Conservation (phyloP, 1,139 yeast species). For the Kurtzmaniella natalensis region DNA sequence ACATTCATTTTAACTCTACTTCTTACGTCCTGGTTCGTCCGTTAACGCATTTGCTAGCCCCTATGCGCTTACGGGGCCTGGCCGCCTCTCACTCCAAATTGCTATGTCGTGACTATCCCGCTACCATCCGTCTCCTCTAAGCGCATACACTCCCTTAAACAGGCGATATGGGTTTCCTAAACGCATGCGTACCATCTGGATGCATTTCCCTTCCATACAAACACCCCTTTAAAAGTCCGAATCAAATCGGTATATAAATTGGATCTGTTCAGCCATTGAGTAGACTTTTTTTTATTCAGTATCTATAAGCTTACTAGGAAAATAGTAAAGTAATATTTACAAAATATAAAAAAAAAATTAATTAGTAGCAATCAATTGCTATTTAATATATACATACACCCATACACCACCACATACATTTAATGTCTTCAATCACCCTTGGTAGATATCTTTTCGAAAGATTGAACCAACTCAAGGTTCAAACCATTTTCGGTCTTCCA, state of each 20-base stretch:
- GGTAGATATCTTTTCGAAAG: conserved; percentile 64
- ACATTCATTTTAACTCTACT: no score
- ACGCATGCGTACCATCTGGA: conserved; percentile 1
- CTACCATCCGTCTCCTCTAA: neutral
- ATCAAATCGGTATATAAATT: neutral
- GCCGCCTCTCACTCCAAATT: neutral
- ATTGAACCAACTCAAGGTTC: conserved; percentile 53
- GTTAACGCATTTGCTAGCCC: neutral
- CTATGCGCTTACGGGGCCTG: neutral
- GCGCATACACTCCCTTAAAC: neutral
- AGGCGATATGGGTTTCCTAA: neutral
- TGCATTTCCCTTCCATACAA: neutral
- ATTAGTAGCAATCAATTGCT: no score
- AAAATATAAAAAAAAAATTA: no score
- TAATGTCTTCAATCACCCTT: conserved; percentile 34
- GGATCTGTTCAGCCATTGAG: neutral
- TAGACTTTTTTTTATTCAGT: neutral
- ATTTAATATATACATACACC: neutral
- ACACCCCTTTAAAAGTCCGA: no score
- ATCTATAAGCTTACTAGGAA: neutral
- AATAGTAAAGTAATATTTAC: no score
- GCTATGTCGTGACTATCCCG: no score
- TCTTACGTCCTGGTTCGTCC: no score
- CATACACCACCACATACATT: neutral
- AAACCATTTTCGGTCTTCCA: conserved; percentile 74